A percentile compares a stretch with the other conserved stretches of the same genome.
Conservation (phyloP, 2,329 filamentous ascomycete genomes). For the Apiospora kogelbergensis region DNA sequence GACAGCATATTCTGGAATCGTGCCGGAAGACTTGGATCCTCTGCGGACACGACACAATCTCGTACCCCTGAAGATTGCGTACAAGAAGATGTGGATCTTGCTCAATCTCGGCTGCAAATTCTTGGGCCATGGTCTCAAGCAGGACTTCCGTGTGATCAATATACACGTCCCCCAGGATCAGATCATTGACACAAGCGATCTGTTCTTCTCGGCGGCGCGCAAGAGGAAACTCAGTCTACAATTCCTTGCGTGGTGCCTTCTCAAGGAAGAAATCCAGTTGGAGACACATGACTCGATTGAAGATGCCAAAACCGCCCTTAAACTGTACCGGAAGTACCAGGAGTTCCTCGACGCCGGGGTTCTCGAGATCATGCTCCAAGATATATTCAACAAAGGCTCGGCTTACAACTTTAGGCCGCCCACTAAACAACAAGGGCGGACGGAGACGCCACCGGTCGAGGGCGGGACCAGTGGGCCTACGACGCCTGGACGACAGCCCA, state of each 20-base stretch:
- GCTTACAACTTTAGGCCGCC: slow-evolving; percentile 60
- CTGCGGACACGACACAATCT: slow-evolving; percentile 75
- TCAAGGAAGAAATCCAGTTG: slow-evolving; percentile 92
- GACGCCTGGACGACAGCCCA: slow-evolving; percentile 21
- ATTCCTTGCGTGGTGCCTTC: slow-evolving; percentile 86
- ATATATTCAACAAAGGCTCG: slow-evolving; percentile 72
- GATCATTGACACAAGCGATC: slow-evolving; percentile 89
- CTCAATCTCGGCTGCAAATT: slow-evolving; percentile 94
- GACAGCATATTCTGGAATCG: slow-evolving; percentile 91
- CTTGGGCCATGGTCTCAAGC: slow-evolving; percentile 87
- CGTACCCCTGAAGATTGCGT: slow-evolving; percentile 84
- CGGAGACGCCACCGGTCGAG: slow-evolving; percentile 28
- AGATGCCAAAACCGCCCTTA: slow-evolving; percentile 86
- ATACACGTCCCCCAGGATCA: slow-evolving; percentile 90
- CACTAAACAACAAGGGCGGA: slow-evolving; percentile 25
- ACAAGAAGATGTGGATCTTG: slow-evolving; percentile 97
- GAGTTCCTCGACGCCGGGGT: slow-evolving; percentile 88
- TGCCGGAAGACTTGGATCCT: slow-evolving; percentile 79
- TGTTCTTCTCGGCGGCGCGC: slow-evolving; percentile 81
- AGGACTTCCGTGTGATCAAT: slow-evolving; percentile 97
- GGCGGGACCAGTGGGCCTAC: slow-evolving; percentile 17
- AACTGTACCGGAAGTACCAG: slow-evolving; percentile 84
- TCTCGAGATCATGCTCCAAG: slow-evolving; percentile 78
- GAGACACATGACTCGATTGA: slow-evolving; percentile 94
- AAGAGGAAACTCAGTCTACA: slow-evolving; percentile 87